These are phyloP conservation scores for Claviceps pazoutovae DNA, from an alignment of 2,329 filamentous ascomycete genomes.

Conservation along the genomic window DNA sequence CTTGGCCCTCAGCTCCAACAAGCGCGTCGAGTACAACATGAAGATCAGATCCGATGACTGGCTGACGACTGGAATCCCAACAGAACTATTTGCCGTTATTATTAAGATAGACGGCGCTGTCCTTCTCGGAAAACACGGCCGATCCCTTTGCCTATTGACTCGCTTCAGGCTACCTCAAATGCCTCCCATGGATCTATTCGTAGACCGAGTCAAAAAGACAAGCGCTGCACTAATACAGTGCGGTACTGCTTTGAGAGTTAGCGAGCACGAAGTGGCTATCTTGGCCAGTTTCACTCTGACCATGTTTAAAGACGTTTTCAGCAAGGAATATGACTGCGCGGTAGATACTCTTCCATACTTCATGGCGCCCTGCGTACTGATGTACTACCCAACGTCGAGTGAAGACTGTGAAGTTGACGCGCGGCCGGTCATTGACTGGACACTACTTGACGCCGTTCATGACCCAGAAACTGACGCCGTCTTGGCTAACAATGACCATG, in stretches of 20 bases:
- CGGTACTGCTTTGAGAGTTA: slow-evolving; percentile 26
- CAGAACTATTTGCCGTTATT: slow-evolving; percentile 44
- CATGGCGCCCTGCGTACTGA: slow-evolving; percentile 44
- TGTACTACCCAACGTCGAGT: neutral
- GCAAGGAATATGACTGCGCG: slow-evolving; percentile 62
- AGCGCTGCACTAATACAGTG: slow-evolving; percentile 37
- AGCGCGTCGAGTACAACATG: slow-evolving; percentile 62
- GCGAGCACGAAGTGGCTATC: slow-evolving; percentile 29
- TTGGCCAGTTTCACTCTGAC: slow-evolving; percentile 62
- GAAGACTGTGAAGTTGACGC: neutral
- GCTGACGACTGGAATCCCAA: slow-evolving; percentile 32
- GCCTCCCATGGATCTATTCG: slow-evolving; percentile 57
- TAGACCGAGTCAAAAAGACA: slow-evolving; percentile 49
- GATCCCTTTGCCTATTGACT: slow-evolving; percentile 57
- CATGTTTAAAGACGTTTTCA: slow-evolving; percentile 75
- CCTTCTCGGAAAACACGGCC: slow-evolving; percentile 43
- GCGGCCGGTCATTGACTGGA: slow-evolving; percentile 42
- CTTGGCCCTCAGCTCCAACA: slow-evolving; percentile 68
- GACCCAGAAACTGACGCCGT: slow-evolving; percentile 10
- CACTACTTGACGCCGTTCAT: slow-evolving; percentile 29
- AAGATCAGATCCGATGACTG: slow-evolving; percentile 66
- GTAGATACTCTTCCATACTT: slow-evolving; percentile 65
- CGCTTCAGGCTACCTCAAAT: slow-evolving; percentile 49
- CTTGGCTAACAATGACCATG: neutral
- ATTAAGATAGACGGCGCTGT: slow-evolving; percentile 44